phyloP scores from a whole-genome alignment of 345 rosid species.

The Salix purpurea region DNA sequence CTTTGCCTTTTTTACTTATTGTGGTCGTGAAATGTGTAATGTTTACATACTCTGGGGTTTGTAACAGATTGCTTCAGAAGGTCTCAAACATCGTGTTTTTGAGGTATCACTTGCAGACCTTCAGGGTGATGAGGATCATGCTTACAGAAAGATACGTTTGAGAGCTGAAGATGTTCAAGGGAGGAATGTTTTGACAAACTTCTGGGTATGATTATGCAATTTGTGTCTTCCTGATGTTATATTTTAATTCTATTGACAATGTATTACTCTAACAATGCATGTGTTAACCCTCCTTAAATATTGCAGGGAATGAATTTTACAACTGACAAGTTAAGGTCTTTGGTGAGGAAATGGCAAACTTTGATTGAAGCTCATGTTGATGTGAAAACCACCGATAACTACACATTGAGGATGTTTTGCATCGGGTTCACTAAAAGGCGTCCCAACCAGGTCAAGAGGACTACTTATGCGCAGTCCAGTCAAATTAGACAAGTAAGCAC shows the following conservation, averaged over 20 bases:
- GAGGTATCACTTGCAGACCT: slow-evolving; percentile 91
- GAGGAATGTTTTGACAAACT: slow-evolving; percentile 75
- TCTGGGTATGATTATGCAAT: slow-evolving; percentile 64
- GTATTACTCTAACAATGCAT: not conserved
- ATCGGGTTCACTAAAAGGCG: slow-evolving; percentile 93
- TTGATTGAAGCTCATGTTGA: slow-evolving; percentile 92
- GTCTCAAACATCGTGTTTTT: slow-evolving; percentile 84
- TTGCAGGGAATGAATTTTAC: slow-evolving; percentile 91
- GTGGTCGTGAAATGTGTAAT: not conserved
- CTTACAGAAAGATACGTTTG: slow-evolving; percentile 85
- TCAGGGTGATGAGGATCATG: slow-evolving; percentile 72
- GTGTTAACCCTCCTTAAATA: not conserved
- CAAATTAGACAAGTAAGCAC: slow-evolving; percentile 68
- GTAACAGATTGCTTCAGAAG: slow-evolving; percentile 91
- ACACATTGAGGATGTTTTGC: slow-evolving; percentile 83
- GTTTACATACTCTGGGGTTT: not conserved
- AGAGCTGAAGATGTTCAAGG: slow-evolving; percentile 98
- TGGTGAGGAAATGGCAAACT: slow-evolving; percentile 94
- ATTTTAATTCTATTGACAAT: not conserved
- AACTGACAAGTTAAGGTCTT: slow-evolving; percentile 87
- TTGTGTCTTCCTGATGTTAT: too few relatives aligned
- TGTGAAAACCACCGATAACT: slow-evolving; percentile 89
- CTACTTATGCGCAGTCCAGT: slow-evolving; percentile 93
- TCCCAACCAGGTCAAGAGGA: slow-evolving; percentile 88
- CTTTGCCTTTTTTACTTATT: not conserved